These are phyloP conservation scores for Pleurotus cornucopiae DNA, from an alignment of 768 basidiomycete genomes.

Conservation along the genomic window DNA sequence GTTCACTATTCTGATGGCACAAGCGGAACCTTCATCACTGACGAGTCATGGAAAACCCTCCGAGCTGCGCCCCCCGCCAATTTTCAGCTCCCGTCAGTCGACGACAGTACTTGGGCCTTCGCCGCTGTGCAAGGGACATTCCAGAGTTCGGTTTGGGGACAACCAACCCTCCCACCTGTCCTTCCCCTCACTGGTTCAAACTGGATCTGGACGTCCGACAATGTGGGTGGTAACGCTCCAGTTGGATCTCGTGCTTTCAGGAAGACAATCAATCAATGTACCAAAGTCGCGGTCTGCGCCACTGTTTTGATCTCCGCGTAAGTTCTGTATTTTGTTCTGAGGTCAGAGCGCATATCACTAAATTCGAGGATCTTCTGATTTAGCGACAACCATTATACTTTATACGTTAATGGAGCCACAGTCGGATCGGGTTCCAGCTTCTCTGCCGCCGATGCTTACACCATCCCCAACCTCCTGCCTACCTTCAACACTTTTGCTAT, in stretches of 20 bases:
- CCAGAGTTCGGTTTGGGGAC: not conserved
- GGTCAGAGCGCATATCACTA: not conserved
- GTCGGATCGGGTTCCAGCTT: constrained; percentile 19
- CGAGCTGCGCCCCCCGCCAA: not conserved
- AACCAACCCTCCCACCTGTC: not conserved
- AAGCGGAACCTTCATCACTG: not conserved
- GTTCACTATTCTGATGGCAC: not conserved
- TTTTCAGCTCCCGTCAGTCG: not conserved
- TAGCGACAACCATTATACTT: constrained; percentile 18
- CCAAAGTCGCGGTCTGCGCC: constrained; percentile 4
- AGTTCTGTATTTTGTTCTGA: not conserved
- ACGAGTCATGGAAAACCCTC: constrained; percentile 4
- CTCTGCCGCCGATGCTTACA: constrained; percentile 17
- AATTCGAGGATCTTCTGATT: not conserved
- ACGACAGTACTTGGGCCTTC: not conserved
- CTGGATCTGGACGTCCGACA: constrained; percentile 8
- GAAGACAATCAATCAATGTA: not conserved
- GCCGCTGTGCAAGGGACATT: not conserved
- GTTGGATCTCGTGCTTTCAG: not conserved
- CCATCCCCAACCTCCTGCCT: constrained; percentile 13
- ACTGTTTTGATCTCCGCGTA: not conserved
- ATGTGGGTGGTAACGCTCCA: not conserved
- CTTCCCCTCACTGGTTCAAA: constrained; percentile 1
- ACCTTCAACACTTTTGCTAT: constrained; percentile 22
- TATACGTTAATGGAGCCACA: constrained; percentile 23